Conservation (phyloP, 306 rosid genomes). For the Cucurbita argyrosperma region DNA sequence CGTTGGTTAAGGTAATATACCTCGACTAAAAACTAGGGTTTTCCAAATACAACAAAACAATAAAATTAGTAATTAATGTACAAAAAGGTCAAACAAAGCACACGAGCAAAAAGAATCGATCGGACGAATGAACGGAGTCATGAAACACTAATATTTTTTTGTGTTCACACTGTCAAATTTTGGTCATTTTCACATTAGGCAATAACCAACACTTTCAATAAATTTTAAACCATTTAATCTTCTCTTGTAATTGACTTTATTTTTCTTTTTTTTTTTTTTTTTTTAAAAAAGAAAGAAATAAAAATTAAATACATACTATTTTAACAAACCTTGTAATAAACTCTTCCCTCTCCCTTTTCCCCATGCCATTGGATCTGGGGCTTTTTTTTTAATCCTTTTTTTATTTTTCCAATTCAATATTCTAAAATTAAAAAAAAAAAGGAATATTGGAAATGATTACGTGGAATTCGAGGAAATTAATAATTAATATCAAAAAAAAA, state of each 20-base stretch:
- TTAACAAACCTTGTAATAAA: not conserved
- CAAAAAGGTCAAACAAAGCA: not conserved
- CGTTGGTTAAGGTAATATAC: no score
- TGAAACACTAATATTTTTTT: no score
- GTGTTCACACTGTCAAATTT: not conserved
- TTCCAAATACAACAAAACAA: no score
- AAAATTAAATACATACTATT: not conserved
- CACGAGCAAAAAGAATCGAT: not conserved
- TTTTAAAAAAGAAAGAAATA: not conserved
- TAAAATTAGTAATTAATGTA: not conserved
- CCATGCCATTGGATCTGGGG: slow-evolving; percentile 1
- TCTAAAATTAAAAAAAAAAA: not conserved
- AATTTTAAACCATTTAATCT: no score
- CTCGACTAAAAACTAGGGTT: no score
- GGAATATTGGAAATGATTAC: not conserved
- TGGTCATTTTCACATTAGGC: not conserved
- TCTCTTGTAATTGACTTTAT: not conserved
- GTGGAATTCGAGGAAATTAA: not conserved
- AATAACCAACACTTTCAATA: not conserved
- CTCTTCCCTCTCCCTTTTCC: not conserved
- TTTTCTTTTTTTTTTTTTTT: not conserved
- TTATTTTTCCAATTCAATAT: not conserved
- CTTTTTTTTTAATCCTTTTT: not conserved
- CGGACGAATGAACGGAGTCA: not conserved
- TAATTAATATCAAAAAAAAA: not conserved